Evolutionary conservation across 1,139 yeast species (phyloP).

Genomic region (Yamadazyma songkhlaensis): DNA sequence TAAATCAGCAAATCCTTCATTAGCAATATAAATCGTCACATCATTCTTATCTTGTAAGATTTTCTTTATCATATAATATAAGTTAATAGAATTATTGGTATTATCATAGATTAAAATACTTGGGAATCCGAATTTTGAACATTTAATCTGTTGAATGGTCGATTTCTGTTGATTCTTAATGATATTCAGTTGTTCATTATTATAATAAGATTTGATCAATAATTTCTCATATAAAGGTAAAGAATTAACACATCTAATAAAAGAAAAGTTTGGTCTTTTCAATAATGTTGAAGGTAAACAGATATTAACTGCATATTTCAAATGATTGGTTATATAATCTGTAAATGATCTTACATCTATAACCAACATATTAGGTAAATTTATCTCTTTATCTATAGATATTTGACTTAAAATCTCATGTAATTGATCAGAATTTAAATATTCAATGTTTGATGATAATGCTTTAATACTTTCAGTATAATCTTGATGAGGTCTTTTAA

Average conservation of each 20-base stretch:
- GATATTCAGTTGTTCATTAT: constrained; percentile 9
- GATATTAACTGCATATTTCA: constrained; percentile 59
- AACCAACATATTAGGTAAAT: constrained; percentile 31
- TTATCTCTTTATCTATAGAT: constrained; percentile 6
- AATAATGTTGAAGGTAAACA: constrained; percentile 78
- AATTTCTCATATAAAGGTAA: constrained; percentile 45
- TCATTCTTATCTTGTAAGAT: constrained; percentile 27
- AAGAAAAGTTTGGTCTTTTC: constrained; percentile 62
- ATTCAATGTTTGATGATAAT: constrained; percentile 8
- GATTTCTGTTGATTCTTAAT: constrained; percentile 2
- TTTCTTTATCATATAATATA: constrained; percentile 49
- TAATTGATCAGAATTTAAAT: constrained; percentile 6
- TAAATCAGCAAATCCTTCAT: constrained; percentile 9
- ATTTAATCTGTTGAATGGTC: constrained; percentile 3
- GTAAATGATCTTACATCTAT: constrained; percentile 74
- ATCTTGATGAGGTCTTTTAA: constrained; percentile 9
- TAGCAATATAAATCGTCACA: constrained; percentile 12
- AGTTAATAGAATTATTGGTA: constrained; percentile 31
- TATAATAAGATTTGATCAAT: constrained; percentile 21
- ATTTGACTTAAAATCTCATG: constrained; percentile 6
- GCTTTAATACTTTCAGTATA: constrained; percentile 7
- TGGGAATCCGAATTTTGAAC: constrained; percentile 31
- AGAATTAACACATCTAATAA: constrained; percentile 55
- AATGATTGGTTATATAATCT: constrained; percentile 51
- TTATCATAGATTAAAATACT: constrained; percentile 29